Conservation (phyloP, 179 eudicot genomes). For the Gypsophila paniculata region DNA sequence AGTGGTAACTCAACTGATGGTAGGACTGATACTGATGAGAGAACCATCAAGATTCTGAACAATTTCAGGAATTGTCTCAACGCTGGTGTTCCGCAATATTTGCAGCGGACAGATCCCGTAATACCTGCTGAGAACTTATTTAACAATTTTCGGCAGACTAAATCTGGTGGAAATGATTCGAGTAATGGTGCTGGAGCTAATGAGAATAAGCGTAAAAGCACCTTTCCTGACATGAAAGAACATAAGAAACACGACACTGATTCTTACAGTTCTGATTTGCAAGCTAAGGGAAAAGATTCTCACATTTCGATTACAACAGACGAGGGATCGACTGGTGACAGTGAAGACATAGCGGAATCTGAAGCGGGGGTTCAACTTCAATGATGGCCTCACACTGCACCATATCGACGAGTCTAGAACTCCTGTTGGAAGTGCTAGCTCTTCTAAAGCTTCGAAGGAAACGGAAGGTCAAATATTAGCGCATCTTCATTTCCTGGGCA, state of each 20-base stretch:
- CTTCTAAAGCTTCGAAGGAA: slow-evolving; percentile 52
- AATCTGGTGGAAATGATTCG: slow-evolving; percentile 41
- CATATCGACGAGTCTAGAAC: slow-evolving; percentile 49
- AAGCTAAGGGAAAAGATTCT: slow-evolving; percentile 53
- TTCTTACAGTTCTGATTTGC: slow-evolving; percentile 38
- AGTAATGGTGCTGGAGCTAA: slow-evolving; percentile 35
- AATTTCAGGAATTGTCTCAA: slow-evolving; percentile 86
- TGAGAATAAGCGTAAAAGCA: slow-evolving; percentile 52
- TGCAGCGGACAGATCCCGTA: slow-evolving; percentile 39
- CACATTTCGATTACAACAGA: slow-evolving; percentile 81
- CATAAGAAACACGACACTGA: slow-evolving; percentile 65
- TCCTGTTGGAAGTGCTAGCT: slow-evolving; percentile 37
- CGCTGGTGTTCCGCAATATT: slow-evolving; percentile 57
- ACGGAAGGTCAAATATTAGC: slow-evolving; percentile 30
- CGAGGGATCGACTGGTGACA: slow-evolving; percentile 90
- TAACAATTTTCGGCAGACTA: slow-evolving; percentile 33
- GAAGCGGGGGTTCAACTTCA: slow-evolving; percentile 79
- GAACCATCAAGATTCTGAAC: slow-evolving; percentile 71
- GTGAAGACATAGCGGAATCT: slow-evolving; percentile 96
- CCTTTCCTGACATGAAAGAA: slow-evolving; percentile 44
- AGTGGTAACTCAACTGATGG: slow-evolving; percentile 47
- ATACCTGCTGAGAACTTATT: slow-evolving; percentile 55
- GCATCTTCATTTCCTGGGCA: slow-evolving; percentile 38
- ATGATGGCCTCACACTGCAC: slow-evolving; percentile 37
- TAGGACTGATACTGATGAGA: slow-evolving; percentile 52